These are phyloP conservation scores for Cutaneotrichosporon sp. DNA, from an alignment of 1,284 basidiomycete species.

Conservation along the genomic window DNA sequence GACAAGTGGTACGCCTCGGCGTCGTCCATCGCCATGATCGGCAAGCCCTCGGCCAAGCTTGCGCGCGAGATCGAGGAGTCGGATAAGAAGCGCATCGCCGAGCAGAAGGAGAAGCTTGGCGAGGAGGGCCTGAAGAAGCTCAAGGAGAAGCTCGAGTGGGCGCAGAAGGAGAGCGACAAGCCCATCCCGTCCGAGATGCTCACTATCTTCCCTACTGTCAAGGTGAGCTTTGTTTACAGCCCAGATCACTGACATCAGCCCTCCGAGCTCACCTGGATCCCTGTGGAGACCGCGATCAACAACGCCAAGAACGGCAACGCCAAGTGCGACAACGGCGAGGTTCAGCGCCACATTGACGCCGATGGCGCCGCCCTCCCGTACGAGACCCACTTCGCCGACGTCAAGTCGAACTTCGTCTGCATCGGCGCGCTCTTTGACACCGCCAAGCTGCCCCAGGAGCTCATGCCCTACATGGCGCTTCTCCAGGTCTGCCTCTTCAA, in stretches of 20 bases:
- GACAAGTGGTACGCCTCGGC: slow-evolving; percentile 78
- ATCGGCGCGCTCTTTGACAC: slow-evolving; percentile 79
- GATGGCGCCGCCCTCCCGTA: slow-evolving; percentile 76
- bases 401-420: slow-evolving; percentile 89
- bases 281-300: slow-evolving; percentile 67
- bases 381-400: slow-evolving; percentile 88
- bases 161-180: slow-evolving; percentile 82
- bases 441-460: slow-evolving; percentile 65
- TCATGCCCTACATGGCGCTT: slow-evolving; percentile 80
- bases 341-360: slow-evolving; percentile 68
- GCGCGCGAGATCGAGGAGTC: slow-evolving; percentile 77
- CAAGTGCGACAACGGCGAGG: slow-evolving; percentile 33
- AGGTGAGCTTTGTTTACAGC: slow-evolving; percentile 54
- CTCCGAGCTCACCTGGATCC: slow-evolving; percentile 90
- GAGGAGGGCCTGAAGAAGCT: slow-evolving; percentile 75
- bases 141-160: slow-evolving; percentile 69
- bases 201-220: slow-evolving; percentile 80
- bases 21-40: slow-evolving; percentile 71
- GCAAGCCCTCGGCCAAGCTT: slow-evolving; percentile 85
- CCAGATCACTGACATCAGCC: slow-evolving; percentile 50
- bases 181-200: slow-evolving; percentile 81
- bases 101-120: slow-evolving; percentile 72
- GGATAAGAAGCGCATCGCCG: slow-evolving; percentile 74
- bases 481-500: slow-evolving; percentile 88
- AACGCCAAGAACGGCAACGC: slow-evolving; percentile 34